Percentiles rank a stretch among this genome's conserved stretches.
Conservation (phyloP, 805 yeast species). For the Schwanniomyces sp. region DNA sequence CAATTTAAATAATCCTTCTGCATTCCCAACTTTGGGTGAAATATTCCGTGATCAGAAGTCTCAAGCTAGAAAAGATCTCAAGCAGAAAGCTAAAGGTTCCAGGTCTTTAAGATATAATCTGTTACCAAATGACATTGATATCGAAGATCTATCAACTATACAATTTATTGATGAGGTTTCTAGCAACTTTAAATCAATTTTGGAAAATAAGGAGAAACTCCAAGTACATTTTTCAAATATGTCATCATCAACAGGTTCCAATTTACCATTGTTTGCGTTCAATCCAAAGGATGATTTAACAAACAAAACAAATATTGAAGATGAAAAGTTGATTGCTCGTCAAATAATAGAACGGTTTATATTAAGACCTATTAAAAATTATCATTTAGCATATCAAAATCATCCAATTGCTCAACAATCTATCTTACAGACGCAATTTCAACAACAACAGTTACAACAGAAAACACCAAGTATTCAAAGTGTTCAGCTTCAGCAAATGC, state of each 20-base stretch:
- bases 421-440: slow-evolving; percentile 29
- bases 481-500: slow-evolving; percentile 31
- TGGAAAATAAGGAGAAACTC: slow-evolving; percentile 38
- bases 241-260: slow-evolving; percentile 10
- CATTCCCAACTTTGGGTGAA: slow-evolving; percentile 61
- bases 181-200: slow-evolving; percentile 37
- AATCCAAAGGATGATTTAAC: slow-evolving; percentile 26
- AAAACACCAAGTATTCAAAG: slow-evolving; percentile 16
- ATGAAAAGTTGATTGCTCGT: slow-evolving; percentile 35
- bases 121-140: slow-evolving; percentile 49
- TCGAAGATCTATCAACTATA: slow-evolving; percentile 46
- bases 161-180: slow-evolving; percentile 50
- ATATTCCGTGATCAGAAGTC: slow-evolving; percentile 39
- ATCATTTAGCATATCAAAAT: slow-evolving; percentile 45
- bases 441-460: slow-evolving; percentile 27
- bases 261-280: slow-evolving; percentile 53
- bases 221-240: slow-evolving; percentile 32
- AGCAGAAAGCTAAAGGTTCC: slow-evolving; percentile 26
- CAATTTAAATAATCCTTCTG: slow-evolving; percentile 46
- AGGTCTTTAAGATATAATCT: slow-evolving; percentile 34
- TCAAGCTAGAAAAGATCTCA: slow-evolving; percentile 24
- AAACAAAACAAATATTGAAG: slow-evolving; percentile 33
- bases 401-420: slow-evolving; percentile 42
- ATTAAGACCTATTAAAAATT: slow-evolving; percentile 43
- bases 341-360: slow-evolving; percentile 42